Evolutionary conservation across 768 basidiomycete species (phyloP), one percentile per base, ranked within the genome.

Genomic region (Hemileccinum impolitum): DNA sequence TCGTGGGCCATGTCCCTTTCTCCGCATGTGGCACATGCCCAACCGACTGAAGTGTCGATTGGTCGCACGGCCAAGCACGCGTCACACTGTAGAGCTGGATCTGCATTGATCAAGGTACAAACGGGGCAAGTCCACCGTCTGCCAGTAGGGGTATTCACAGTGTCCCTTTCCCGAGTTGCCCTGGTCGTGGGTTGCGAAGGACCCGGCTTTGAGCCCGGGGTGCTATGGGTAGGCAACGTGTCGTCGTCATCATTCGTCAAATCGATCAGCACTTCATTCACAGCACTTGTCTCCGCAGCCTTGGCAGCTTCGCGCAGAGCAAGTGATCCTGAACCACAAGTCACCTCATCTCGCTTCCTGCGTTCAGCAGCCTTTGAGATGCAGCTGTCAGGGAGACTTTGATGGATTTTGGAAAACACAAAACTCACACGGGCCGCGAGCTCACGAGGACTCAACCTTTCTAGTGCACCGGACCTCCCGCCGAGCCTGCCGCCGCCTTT

Each of bases 341-440:
- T 66, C 60, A 84, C 84, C 57, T 87, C 85, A 59, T 96, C 93
- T 11, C 71, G 69, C 12, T 75, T 72, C 53, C 94, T 73, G 47
- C 86, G 76, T 60, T 94, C 92, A 0, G 94, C 94, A 42, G 94
- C 94, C 93, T 96, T 59, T 45, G 43, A 25, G 35, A 39, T 10
- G 39, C 2, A 14, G 8, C 32, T 39, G 39, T 48, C 36, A 48
- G 45, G 48, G 25, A 48, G 46, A 48, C 7, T 40, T 30, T 18
- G 35, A 5, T 34, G 23, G 15, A 10, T 0, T 8, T 19, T 5
- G 28, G 7, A 40, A 66, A 59, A 55, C 84, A 84, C 70, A 78
- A 23, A 75, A 39, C 63, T 45, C 45, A 65, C 63, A 9, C 61
- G 59, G 11, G 84, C 89, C 21, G 90, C 81, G 34, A 92, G 70